These are phyloP conservation scores for Neonectria ditissima DNA, from an alignment of 2,329 filamentous ascomycete genomes.

Conservation along the genomic window DNA sequence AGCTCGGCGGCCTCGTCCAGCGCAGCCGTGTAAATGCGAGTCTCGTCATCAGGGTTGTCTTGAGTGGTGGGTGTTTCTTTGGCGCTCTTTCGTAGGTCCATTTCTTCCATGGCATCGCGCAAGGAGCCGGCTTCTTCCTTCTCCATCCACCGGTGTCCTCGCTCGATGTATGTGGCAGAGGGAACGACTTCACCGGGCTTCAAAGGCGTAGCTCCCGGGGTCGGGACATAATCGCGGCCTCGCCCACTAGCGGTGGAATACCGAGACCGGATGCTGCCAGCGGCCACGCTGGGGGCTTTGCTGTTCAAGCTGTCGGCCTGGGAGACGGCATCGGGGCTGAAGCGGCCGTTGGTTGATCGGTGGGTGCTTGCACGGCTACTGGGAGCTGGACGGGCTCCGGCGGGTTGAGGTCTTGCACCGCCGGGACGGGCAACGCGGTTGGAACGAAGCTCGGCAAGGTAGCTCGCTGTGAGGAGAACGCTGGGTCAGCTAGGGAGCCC, in stretches of 20 bases:
- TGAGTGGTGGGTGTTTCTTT: conserved; percentile 35
- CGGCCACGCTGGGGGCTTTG: conserved; percentile 54
- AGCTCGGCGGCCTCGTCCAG: conserved; percentile 83
- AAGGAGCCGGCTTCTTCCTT: conserved; percentile 80
- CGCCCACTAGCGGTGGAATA: conserved; percentile 59
- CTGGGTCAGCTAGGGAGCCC: conserved; percentile 35
- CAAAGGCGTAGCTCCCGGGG: conserved; percentile 56
- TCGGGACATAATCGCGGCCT: conserved; percentile 66
- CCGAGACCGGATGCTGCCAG: conserved; percentile 62
- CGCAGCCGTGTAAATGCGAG: conserved; percentile 76
- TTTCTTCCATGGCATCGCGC: conserved; percentile 78
- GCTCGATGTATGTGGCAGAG: conserved; percentile 77
- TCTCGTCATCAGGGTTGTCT: conserved; percentile 61
- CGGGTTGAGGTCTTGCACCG: conserved; percentile 74
- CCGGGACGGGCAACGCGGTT: conserved; percentile 76
- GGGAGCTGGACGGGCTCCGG: conserved; percentile 50
- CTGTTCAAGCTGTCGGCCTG: conserved; percentile 46
- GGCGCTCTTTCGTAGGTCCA: conserved; percentile 66
- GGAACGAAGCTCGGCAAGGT: conserved; percentile 77
- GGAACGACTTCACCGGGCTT: conserved; percentile 72
- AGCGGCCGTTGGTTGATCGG: conserved; percentile 45
- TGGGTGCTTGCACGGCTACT: conserved; percentile 47
- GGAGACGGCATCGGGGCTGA: conserved; percentile 49
- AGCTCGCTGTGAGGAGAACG: conserved; percentile 65
- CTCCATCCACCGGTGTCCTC: conserved; percentile 82